These are phyloP conservation scores for Populus simonii DNA, from an alignment of 345 rosid genomes.

Conservation along the genomic window DNA sequence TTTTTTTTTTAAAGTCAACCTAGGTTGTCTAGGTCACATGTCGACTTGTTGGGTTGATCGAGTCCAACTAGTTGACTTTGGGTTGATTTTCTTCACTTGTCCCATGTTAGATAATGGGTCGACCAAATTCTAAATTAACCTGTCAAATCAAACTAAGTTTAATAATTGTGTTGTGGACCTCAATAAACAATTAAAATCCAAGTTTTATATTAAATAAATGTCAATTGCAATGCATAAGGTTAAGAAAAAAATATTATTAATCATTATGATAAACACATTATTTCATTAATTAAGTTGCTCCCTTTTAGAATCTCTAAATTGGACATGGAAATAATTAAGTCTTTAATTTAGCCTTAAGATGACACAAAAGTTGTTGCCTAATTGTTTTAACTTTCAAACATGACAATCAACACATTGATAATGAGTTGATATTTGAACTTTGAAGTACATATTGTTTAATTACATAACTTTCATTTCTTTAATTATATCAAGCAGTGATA, in stretches of 20 bases:
- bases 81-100: too few species aligned
- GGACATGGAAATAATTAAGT: not conserved
- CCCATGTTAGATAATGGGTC: too few species aligned
- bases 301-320: not conserved
- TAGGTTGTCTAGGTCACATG: too few species aligned
- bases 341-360: not conserved
- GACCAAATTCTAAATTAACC: too few species aligned
- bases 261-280: too few species aligned
- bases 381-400: constrained; percentile 2
- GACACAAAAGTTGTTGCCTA: not conserved
- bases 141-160: too few species aligned
- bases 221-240: not conserved
- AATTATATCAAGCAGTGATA: too few species aligned
- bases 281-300: not conserved
- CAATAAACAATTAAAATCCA: not conserved
- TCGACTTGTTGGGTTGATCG: too few species aligned
- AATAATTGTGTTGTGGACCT: not conserved
- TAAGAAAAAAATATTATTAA: not conserved
- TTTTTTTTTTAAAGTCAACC: too few species aligned
- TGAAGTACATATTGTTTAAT: not conserved
- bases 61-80: too few species aligned
- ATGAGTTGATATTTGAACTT: not conserved
- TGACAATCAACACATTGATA: not conserved
- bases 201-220: too few species aligned
- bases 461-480: not conserved